Evolutionary conservation across 176 grass and related monocot species (phyloP).

Genomic region (Aechmea fasciata): DNA sequence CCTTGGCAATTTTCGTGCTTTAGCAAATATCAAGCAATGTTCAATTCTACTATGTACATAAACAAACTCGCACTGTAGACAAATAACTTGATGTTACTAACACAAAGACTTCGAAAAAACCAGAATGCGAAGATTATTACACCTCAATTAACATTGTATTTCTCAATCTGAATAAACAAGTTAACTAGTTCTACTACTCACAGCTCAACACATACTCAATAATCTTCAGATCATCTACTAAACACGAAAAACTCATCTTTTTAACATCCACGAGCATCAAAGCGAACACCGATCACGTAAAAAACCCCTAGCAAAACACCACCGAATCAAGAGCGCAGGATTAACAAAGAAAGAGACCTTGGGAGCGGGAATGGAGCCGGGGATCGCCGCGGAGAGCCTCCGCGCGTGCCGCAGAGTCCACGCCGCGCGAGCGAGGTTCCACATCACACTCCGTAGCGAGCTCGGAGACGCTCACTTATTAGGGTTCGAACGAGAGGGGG

Average conservation of each 20-base stretch:
- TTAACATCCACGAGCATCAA: no score
- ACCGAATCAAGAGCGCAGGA: neutral
- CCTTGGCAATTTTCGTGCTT: no score
- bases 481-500: no score
- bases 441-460: neutral
- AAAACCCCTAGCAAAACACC: neutral
- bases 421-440: slow-evolving; percentile 4
- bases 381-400: neutral
- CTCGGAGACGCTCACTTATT: neutral
- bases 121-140: no score
- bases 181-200: neutral
- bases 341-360: neutral
- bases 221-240: no score
- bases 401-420: neutral
- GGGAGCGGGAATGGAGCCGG: neutral
- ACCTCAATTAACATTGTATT: no score
- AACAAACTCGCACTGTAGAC: no score
- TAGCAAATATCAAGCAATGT: no score
- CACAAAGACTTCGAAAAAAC: no score
- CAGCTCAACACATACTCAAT: neutral
- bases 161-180: neutral
- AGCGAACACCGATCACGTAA: neutral
- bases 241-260: no score
- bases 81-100: no score
- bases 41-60: no score